Base-by-base conservation (phyloP, 225 moss, liverwort and hornwort genomes). In the Antitrichia curtipendula region DNA sequence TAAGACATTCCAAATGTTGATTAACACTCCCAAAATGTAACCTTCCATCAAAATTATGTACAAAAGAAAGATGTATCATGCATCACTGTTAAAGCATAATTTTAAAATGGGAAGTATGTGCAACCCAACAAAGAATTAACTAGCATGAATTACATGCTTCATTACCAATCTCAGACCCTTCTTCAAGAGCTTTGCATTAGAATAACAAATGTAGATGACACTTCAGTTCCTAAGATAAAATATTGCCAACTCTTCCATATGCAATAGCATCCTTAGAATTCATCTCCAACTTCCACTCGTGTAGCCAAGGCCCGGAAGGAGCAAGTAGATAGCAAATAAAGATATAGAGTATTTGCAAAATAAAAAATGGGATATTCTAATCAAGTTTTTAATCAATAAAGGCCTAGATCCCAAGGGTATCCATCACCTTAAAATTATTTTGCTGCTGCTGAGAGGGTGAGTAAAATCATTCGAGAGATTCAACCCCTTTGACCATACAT, bases 401-500 rank as follows among this genome's bases (percentile, higher is more conserved):
- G 80, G 31, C 57, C 75, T 76, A 71, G 73, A 40, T 63, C 14
- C 22, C 84, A 75, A 64, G 75, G 69, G 61, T 60, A 53, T 54
- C 36, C 80, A 75, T 86, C 16, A 57, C 62, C 61, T 75, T 88
- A 43, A 75, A 88, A 82, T 85, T 73, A 83, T n/a, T 84, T 87
- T 75, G 84, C 75, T 88, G 75, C 88, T 36, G 43, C 60, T 31
- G 74, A 86, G 86, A 83, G 76, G 70, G 59, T 81, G 56, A 76
- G 84, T 62, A 84, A 54, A 89, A 87, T 87, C 84, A 86, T 36
- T 36, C 15, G 75, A 77, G 89, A 87, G 87, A 81, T 87, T 89
- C 68, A 84, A 81, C 86, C 86, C 80, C 86, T 91, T 68, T 36
- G 84, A 81, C 47, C 74, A 89, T 45, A 75, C 86, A 89, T 84